Conservation (phyloP, 257 asterid species). For the Solanum chilense region DNA sequence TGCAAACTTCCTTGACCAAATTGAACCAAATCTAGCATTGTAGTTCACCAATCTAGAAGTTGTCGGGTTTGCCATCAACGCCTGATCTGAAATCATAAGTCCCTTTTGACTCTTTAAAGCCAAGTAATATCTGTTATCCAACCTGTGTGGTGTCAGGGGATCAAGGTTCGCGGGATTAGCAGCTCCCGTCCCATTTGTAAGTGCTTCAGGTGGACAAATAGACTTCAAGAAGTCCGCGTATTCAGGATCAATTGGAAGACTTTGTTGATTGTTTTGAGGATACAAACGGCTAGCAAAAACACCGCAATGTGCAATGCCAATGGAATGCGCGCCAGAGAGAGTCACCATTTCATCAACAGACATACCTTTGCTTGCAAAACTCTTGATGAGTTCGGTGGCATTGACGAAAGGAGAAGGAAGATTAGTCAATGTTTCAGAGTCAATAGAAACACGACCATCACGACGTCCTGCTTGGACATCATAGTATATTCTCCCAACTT, state of each 20-base stretch:
- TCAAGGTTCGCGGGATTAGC: slow-evolving; percentile 2
- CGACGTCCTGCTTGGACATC: neutral
- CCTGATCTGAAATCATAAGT: slow-evolving; percentile 1
- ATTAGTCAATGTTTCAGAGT: neutral
- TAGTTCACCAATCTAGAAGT: neutral
- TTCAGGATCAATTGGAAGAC: neutral
- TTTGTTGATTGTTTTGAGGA: neutral
- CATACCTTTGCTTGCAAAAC: neutral
- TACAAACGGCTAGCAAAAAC: neutral
- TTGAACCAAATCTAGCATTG: neutral
- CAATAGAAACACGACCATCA: neutral
- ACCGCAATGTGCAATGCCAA: slow-evolving; percentile 7
- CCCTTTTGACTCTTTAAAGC: slow-evolving; percentile 4
- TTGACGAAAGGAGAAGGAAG: neutral
- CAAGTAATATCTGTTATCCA: slow-evolving; percentile 4
- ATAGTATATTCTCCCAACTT: neutral
- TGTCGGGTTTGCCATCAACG: neutral
- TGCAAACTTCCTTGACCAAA: neutral
- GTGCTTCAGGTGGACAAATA: neutral
- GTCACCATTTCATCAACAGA: slow-evolving; percentile 11
- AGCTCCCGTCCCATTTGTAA: neutral
- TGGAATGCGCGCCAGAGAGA: slow-evolving; percentile 6
- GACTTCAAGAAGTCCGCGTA: neutral
- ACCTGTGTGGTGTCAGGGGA: neutral
- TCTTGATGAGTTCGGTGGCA: neutral